A percentile compares a stretch with the other conserved stretches of the same genome.
These are phyloP conservation scores for Trichomonascus vanleenenianus DNA, from an alignment of 805 yeast species.

Conservation along the genomic window DNA sequence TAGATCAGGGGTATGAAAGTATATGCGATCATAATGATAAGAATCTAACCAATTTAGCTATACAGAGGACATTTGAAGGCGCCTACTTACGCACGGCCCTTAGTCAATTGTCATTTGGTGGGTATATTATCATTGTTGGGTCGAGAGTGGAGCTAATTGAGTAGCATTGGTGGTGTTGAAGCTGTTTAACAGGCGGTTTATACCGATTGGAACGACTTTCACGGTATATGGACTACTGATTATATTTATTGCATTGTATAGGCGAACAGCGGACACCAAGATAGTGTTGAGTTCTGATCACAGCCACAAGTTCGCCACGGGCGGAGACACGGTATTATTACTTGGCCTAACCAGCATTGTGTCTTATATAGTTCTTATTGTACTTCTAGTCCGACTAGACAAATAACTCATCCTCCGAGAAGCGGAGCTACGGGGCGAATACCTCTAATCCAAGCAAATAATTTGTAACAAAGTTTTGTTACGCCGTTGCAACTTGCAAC, in stretches of 20 bases:
- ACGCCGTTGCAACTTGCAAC: not conserved
- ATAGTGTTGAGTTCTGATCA: constrained; percentile 21
- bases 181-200: constrained; percentile 53
- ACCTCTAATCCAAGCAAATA: not conserved
- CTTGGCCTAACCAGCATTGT: constrained; percentile 42
- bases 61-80: constrained; percentile 79
- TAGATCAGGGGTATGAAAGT: not conserved
- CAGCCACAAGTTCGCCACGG: constrained; percentile 42
- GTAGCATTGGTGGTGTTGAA: constrained; percentile 51
- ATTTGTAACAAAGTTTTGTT: too few relatives aligned
- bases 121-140: constrained; percentile 1
- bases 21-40: not conserved
- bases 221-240: constrained; percentile 50
- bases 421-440: not conserved
- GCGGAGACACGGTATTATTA: constrained; percentile 53
- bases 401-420: constrained; percentile 28
- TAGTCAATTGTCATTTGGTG: constrained; percentile 54
- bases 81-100: constrained; percentile 71
- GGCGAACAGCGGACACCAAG: constrained; percentile 23
- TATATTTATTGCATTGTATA: constrained; percentile 32
- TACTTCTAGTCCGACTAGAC: constrained; percentile 33
- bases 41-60: constrained; percentile 36
- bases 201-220: constrained; percentile 59
- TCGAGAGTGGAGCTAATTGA: not conserved
- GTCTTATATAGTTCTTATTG: constrained; percentile 45